Base-by-base conservation (phyloP, 2,329 filamentous ascomycete species). In the Clarireedia homoeocarpa region DNA sequence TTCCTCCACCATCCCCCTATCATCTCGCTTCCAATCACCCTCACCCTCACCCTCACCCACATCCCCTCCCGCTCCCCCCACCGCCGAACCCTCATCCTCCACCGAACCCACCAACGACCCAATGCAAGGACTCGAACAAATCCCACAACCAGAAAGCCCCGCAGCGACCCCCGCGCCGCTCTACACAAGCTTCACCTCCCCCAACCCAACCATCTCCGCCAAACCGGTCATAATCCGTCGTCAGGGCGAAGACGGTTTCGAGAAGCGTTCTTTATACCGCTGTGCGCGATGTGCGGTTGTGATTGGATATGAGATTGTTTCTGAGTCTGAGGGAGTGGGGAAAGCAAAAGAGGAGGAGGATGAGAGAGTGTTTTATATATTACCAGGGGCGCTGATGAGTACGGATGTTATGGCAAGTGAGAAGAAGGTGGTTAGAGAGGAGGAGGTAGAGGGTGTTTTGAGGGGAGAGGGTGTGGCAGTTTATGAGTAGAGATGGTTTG, bases 281-380 rank as follows among this genome's bases (percentile, higher is more conserved):
- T 89, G 85, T 70, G 76, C 73, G 12, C 71, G 84, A 55, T 88
- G 85, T 71, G 73, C 75, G 34, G 67, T 85, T 27, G 74, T 79
- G 1, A 73, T 86, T 46, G 85, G 81, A 27, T 89, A 88, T 71
- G 75, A 79, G 64, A 69, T 88, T 44, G 80, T 82, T 63, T 70
- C 71, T 66, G 71, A 73, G 52, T 12, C 30, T 12, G 61, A 57
- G 5, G 51, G 46, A 36, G 56, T 51, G 7, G 51, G 55, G 58
- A 59, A 60, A 40, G 52, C 53, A 45, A 56, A 64, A 50, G 26
- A 73, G 71, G 26, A 73, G 71, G 14, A 63, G 67, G 61, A 58
- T 2, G 66, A 70, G 15, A 70, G 66, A 64, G 74, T 81, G 47
- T 69, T 85, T 6, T 88, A 84, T 72, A 59, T 88, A 27, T 70